phyloP scores from a whole-genome alignment of 768 basidiomycete genomes.

The Russula olivacea region DNA sequence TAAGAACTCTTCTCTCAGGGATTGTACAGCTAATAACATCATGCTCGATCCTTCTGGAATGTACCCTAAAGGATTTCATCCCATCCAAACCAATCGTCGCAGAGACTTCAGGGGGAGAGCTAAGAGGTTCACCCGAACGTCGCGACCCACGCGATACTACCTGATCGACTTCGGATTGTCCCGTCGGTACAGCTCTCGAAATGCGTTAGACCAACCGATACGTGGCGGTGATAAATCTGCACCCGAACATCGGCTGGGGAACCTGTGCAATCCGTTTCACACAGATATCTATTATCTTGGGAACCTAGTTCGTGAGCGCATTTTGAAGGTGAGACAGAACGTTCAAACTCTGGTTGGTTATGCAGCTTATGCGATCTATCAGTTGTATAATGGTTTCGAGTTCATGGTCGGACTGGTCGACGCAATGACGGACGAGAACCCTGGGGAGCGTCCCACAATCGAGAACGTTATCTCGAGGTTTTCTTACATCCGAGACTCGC shows the following conservation, averaged over 20 bases:
- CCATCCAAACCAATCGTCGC: conserved; percentile 17
- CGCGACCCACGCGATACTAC: conserved; percentile 31
- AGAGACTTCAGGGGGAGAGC: conserved; percentile 27
- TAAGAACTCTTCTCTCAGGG: background rate
- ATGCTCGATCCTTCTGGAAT: conserved; percentile 30
- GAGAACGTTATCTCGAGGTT: conserved; percentile 32
- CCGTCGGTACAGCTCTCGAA: conserved; percentile 28
- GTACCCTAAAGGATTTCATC: conserved; percentile 31
- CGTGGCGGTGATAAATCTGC: conserved; percentile 40
- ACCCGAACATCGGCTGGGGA: conserved; percentile 30
- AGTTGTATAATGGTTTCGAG: conserved; percentile 29
- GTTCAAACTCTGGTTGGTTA: too few species aligned
- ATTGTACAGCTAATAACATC: conserved; percentile 23
- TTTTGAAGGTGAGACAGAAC: conserved; percentile 25
- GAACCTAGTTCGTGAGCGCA: conserved; percentile 30
- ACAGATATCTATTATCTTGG: conserved; percentile 36
- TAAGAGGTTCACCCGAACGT: conserved; percentile 31
- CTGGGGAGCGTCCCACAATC: conserved; percentile 31
- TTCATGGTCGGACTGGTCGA: conserved; percentile 32
- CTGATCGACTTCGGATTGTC: conserved; percentile 38
- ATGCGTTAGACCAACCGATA: conserved; percentile 30
- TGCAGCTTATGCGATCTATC: conserved; percentile 11
- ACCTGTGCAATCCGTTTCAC: conserved; percentile 31
- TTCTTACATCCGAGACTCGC: conserved; percentile 20
- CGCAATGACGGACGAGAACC: conserved; percentile 34